Evolutionary conservation across 108 stramenopile species (phyloP).

Genomic region (Phaeodactylum tricornutum): DNA sequence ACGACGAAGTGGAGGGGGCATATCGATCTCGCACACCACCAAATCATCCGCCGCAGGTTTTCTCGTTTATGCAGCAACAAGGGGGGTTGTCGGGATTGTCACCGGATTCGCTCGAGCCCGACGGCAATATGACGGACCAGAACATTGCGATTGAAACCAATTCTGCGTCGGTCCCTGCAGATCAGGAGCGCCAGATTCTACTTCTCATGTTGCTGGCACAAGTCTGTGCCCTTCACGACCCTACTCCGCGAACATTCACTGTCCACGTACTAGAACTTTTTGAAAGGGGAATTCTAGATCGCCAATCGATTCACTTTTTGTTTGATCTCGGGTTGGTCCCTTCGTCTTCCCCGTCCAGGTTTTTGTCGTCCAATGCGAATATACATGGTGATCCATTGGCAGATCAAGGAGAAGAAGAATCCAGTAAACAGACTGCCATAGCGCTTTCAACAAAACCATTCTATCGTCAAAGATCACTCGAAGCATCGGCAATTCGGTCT

Average conservation of each 20-base stretch:
- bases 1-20: background rate
- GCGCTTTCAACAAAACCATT: no score
- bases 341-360: constrained; percentile 1
- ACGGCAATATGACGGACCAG: background rate
- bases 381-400: background rate
- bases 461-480: constrained; percentile 19
- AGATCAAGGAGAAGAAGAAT: background rate
- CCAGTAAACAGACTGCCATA: background rate
- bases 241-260: constrained; percentile 90
- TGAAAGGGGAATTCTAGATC: constrained; percentile 82
- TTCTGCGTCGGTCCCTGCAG: constrained; percentile 2
- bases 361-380: background rate
- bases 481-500: constrained; percentile 45
- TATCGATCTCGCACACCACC: background rate
- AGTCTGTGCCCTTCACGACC: constrained; percentile 83
- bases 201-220: constrained; percentile 87
- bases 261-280: constrained; percentile 82
- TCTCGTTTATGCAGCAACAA: background rate
- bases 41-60: background rate
- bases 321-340: constrained; percentile 86
- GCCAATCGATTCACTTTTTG: constrained; percentile 74
- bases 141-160: background rate
- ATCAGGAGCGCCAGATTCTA: constrained; percentile 68
- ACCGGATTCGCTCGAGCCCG: background rate
- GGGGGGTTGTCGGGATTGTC: background rate